Evolutionary conservation across 306 rosid genomes (phyloP).

Genomic region (Cicer pinnatifidum): DNA sequence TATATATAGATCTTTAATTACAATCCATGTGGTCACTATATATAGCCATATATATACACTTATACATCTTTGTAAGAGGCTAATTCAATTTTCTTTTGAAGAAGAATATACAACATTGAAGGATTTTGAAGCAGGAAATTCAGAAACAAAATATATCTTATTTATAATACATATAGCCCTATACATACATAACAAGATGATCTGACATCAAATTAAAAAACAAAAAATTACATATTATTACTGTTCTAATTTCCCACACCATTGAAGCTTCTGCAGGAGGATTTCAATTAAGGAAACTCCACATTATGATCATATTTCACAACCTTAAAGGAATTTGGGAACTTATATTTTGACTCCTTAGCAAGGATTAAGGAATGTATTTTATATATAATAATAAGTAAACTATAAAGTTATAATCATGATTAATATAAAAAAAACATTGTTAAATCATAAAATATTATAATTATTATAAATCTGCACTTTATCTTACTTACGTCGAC

Average conservation of each 20-base stretch:
- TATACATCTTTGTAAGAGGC: no score
- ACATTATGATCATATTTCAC: not conserved
- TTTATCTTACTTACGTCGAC: not conserved
- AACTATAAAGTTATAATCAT: not conserved
- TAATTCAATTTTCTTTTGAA: no score
- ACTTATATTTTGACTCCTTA: not conserved
- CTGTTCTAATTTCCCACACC: not conserved
- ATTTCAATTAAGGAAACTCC: constrained; percentile 24
- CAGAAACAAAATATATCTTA: not conserved
- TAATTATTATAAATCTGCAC: not conserved
- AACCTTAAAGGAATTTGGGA: constrained; percentile 28
- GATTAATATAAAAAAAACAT: no score
- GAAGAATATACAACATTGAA: no score
- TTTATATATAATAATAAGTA: not conserved
- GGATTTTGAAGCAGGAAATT: no score
- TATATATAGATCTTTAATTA: no score
- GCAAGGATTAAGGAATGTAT: not conserved
- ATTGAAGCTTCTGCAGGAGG: constrained; percentile 14
- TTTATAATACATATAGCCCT: not conserved
- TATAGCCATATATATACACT: no score
- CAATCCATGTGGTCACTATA: no score
- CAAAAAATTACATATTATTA: not conserved
- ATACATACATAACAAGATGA: not conserved
- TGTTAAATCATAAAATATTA: no score
- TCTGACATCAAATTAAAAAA: not conserved